Evolutionary conservation across 2,329 filamentous ascomycete species (phyloP).

Genomic region (Exserohilum rostratum): DNA sequence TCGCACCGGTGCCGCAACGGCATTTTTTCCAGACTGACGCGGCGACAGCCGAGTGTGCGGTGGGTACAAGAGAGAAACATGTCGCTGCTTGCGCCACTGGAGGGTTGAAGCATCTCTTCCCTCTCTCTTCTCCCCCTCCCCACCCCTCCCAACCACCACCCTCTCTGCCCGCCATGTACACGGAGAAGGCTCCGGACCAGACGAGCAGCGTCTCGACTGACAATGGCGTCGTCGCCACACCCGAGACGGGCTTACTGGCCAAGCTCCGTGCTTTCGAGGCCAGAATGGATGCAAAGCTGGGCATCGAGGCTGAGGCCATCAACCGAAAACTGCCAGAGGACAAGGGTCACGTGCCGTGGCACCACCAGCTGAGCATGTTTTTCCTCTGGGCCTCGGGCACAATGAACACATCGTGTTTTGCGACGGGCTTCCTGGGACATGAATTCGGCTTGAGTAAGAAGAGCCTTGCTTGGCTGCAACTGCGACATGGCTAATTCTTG

Average conservation of each 20-base stretch:
- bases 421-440: conserved; percentile 53
- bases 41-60: conserved; percentile 8
- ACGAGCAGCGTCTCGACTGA: conserved; percentile 17
- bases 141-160: background rate
- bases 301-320: conserved; percentile 34
- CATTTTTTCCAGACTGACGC: conserved; percentile 14
- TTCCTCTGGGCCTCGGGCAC: conserved; percentile 54
- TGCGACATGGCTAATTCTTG: conserved; percentile 2
- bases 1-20: conserved; percentile 8
- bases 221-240: conserved; percentile 6
- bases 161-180: conserved; percentile 14
- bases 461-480: background rate
- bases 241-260: conserved; percentile 23
- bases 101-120: background rate
- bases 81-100: background rate
- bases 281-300: conserved; percentile 27
- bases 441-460: conserved; percentile 53
- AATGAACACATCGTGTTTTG: conserved; percentile 50
- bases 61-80: background rate
- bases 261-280: conserved; percentile 27
- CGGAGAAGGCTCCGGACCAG: conserved; percentile 22
- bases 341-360: conserved; percentile 35
- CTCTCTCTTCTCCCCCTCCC: background rate
- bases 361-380: conserved; percentile 45
- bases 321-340: conserved; percentile 34